These are phyloP conservation scores for Arthroderma sp. DNA, from an alignment of 2,329 filamentous ascomycete species.

Conservation along the genomic window DNA sequence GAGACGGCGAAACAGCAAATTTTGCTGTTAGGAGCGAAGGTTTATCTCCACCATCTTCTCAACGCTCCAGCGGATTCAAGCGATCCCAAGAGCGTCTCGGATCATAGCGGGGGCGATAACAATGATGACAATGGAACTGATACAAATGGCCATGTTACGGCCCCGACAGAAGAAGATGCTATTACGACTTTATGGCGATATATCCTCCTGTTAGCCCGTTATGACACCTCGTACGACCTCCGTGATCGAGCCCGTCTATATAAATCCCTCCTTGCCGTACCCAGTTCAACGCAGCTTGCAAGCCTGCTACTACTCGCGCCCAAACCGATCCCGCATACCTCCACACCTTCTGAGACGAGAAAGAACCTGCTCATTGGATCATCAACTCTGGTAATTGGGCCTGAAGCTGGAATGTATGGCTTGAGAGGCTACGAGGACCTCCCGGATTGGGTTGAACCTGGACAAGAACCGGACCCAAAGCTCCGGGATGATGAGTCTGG, in stretches of 20 bases:
- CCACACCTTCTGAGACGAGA: constrained; percentile 74
- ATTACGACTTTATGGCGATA: constrained; percentile 75
- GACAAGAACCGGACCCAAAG: constrained; percentile 63
- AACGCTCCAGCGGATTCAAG: constrained; percentile 12
- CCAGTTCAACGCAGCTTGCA: constrained; percentile 66
- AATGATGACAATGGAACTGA: constrained; percentile 14
- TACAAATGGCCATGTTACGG: constrained; percentile 12
- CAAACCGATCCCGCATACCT: constrained; percentile 83
- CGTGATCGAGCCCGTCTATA: constrained; percentile 85
- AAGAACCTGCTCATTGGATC: constrained; percentile 71
- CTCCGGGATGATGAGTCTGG: constrained; percentile 51
- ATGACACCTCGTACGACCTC: constrained; percentile 89
- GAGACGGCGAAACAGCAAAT: constrained; percentile 86
- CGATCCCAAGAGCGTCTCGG: neutral
- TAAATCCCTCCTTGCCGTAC: constrained; percentile 66
- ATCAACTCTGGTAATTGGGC: constrained; percentile 70
- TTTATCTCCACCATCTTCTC: constrained; percentile 76
- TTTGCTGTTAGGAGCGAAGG: constrained; percentile 84
- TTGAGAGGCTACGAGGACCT: constrained; percentile 67
- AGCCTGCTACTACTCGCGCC: constrained; percentile 83
- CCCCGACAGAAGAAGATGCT: constrained; percentile 41
- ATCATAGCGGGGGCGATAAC: constrained; percentile 4
- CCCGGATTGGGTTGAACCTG: constrained; percentile 72
- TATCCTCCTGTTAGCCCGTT: constrained; percentile 69
- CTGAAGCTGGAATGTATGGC: constrained; percentile 59